These are phyloP conservation scores for Clonostachys solani DNA, from an alignment of 2,329 filamentous ascomycete genomes.

Conservation along the genomic window DNA sequence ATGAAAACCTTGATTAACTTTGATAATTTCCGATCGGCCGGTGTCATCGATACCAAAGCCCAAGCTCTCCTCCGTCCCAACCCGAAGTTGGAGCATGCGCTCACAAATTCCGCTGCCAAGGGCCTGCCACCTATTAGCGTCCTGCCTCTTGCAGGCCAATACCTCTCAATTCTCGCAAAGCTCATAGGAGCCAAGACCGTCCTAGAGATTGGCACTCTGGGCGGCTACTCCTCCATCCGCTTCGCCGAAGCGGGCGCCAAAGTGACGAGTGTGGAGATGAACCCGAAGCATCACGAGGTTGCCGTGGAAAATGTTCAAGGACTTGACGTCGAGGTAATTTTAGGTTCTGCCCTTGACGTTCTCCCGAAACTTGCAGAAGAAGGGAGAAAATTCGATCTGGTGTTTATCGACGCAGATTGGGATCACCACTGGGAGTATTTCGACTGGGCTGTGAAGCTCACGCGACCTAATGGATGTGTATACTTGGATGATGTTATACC, in stretches of 20 bases:
- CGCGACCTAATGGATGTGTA: constrained; percentile 30
- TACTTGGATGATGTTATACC: constrained; percentile 46
- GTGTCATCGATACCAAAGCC: background rate
- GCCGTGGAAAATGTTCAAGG: constrained; percentile 37
- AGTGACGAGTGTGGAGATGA: constrained; percentile 47
- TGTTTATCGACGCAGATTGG: constrained; percentile 49
- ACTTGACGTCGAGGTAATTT: constrained; percentile 35
- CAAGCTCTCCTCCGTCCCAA: background rate
- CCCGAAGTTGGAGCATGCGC: constrained; percentile 18
- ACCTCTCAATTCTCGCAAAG: constrained; percentile 29
- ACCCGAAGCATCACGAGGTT: constrained; percentile 37
- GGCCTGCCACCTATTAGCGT: constrained; percentile 31
- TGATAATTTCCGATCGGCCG: background rate
- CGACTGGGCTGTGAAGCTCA: constrained; percentile 34
- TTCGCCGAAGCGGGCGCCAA: constrained; percentile 31
- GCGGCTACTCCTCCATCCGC: constrained; percentile 50
- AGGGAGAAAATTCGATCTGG: constrained; percentile 38
- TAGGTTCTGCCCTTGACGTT: constrained; percentile 36
- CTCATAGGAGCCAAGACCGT: constrained; percentile 26
- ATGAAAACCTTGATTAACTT: background rate
- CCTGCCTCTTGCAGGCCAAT: constrained; percentile 25
- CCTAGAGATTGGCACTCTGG: constrained; percentile 52
- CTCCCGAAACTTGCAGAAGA: constrained; percentile 30
- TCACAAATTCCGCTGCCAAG: constrained; percentile 19
- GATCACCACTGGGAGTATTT: constrained; percentile 45